These are phyloP conservation scores for Sporothrix schenckii DNA, from an alignment of 2,329 filamentous ascomycete genomes.

Conservation along the genomic window DNA sequence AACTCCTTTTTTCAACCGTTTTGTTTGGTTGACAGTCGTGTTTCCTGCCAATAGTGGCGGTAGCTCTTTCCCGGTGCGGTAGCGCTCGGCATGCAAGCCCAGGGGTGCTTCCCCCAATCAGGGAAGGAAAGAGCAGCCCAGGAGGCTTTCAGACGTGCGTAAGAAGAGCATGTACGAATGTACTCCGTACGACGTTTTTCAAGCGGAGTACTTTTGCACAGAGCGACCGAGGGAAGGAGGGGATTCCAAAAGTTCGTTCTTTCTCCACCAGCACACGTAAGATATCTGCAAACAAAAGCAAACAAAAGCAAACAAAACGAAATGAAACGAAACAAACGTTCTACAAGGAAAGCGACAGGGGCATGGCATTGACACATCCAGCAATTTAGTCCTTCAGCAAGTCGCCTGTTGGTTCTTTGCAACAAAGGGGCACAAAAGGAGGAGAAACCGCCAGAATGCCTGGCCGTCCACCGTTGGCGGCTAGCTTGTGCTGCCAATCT, in stretches of 20 bases:
- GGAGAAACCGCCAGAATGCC: not conserved
- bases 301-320: constrained; percentile 2
- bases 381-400: not conserved
- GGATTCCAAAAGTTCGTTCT: not conserved
- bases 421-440: constrained; percentile 1
- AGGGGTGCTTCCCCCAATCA: constrained; percentile 24
- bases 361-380: not conserved
- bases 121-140: constrained; percentile 18
- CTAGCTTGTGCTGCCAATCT: not conserved
- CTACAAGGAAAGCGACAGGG: constrained; percentile 19
- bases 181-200: too few species aligned
- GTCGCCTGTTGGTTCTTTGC: not conserved
- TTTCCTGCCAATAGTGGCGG: constrained; percentile 29
- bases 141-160: constrained; percentile 10
- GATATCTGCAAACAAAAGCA: not conserved
- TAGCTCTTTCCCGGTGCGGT: constrained; percentile 24
- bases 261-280: not conserved
- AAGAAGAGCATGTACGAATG: not conserved
- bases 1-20: constrained; percentile 19
- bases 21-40: constrained; percentile 20
- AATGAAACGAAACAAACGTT: not conserved
- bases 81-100: constrained; percentile 19
- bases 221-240: constrained; percentile 15
- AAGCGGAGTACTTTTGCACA: not conserved
- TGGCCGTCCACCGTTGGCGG: not conserved